A percentile compares a stretch with the other conserved stretches of the same genome.
These are phyloP conservation scores for Hyaloscypha finlandica DNA, from an alignment of 495 filamentous ascomycete species.

Conservation along the genomic window DNA sequence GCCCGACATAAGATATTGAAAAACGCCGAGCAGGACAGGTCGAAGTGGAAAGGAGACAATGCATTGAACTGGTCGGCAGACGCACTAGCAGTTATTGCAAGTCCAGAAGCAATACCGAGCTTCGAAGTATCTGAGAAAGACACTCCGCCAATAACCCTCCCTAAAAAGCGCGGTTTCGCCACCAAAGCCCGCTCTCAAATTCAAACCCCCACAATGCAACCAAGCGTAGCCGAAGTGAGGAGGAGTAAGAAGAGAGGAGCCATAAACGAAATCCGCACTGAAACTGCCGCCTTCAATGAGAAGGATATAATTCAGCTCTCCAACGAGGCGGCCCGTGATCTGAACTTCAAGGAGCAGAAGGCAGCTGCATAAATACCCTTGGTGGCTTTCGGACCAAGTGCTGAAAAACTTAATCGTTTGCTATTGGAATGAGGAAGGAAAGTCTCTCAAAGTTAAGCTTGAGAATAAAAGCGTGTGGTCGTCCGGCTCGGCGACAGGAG, in stretches of 20 bases:
- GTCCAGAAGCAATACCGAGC: not conserved
- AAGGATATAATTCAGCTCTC: not conserved
- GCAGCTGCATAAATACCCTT: not conserved
- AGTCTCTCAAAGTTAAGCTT: no score
- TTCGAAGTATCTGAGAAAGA: not conserved
- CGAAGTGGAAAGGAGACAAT: no score
- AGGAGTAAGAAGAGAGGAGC: no score
- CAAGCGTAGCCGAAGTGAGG: no score
- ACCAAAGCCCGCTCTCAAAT: no score
- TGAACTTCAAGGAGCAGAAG: not conserved
- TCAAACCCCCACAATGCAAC: no score
- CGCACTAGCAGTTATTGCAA: not conserved
- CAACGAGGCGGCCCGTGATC: not conserved
- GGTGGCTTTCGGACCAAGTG: not conserved
- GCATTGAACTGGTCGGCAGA: not conserved
- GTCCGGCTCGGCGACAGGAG: no score
- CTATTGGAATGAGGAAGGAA: no score
- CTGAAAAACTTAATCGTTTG: not conserved
- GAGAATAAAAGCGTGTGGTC: no score
- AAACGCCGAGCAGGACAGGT: not conserved
- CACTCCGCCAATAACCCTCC: not conserved
- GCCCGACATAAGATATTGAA: conserved; percentile 6
- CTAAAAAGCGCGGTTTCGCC: no score
- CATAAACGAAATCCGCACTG: no score
- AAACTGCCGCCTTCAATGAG: not conserved